Percentiles rank a stretch among this genome's conserved stretches.
Evolutionary conservation across 345 rosid species (phyloP).

Genomic region (Firmiana major): DNA sequence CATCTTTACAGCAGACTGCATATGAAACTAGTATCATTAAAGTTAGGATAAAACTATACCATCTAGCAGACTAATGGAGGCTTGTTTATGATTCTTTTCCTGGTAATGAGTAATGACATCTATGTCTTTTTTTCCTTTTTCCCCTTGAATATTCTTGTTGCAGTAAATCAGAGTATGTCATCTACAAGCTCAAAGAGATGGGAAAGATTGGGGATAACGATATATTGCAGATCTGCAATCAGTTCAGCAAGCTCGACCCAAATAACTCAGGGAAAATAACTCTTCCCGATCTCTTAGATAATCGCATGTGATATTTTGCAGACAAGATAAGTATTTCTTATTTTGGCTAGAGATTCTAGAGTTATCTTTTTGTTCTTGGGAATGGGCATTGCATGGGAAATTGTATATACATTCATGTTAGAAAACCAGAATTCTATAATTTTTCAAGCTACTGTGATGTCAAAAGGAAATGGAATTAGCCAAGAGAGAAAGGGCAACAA

Average conservation of each 20-base stretch:
- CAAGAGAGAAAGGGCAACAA: no score
- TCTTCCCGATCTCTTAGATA: constrained; percentile 41
- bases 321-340: no score
- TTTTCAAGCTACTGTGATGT: no score
- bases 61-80: not conserved
- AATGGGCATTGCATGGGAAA: not conserved
- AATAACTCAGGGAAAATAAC: constrained; percentile 61
- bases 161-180: constrained; percentile 73
- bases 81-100: not conserved
- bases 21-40: not conserved
- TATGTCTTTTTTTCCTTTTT: not conserved
- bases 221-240: constrained; percentile 44
- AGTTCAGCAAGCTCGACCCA: constrained; percentile 62
- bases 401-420: not conserved
- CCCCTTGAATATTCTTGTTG: not conserved
- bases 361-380: no score
- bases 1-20: not conserved
- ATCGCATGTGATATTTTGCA: constrained; percentile 10
- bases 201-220: constrained; percentile 62
- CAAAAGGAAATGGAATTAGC: no score
- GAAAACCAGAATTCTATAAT: no score
- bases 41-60: not conserved
- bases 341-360: not conserved
- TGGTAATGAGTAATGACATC: no score
- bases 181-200: constrained; percentile 75